Percentiles rank a stretch among this genome's conserved stretches.
Conservation (phyloP, 805 yeast genomes). For the Candida takata region DNA sequence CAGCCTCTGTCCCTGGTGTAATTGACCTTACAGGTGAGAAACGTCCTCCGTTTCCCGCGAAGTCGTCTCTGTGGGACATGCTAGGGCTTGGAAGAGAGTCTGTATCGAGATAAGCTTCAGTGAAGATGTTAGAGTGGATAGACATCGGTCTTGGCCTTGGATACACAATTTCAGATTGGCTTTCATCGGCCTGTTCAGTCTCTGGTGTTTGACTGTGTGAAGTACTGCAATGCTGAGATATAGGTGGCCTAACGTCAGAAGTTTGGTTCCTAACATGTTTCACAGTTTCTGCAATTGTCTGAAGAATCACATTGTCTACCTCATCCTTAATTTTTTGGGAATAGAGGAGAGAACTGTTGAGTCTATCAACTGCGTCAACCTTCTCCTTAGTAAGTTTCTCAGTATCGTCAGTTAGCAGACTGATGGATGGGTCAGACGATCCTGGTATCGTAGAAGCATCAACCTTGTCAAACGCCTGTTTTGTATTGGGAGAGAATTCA, state of each 20-base stretch:
- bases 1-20: constrained; percentile 37
- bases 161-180: constrained; percentile 9
- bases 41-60: constrained; percentile 12
- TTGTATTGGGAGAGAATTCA: constrained; percentile 55
- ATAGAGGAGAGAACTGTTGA: constrained; percentile 68
- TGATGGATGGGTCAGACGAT: constrained; percentile 59
- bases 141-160: constrained; percentile 22
- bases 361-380: constrained; percentile 59
- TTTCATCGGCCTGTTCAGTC: constrained; percentile 6
- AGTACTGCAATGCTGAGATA: constrained; percentile 3
- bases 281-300: constrained; percentile 58
- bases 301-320: constrained; percentile 61
- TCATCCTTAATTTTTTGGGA: constrained; percentile 73
- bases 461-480: constrained; percentile 43
- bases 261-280: constrained; percentile 33
- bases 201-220: constrained; percentile 2
- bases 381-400: constrained; percentile 53
- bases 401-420: constrained; percentile 60
- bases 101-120: constrained; percentile 33
- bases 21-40: constrained; percentile 30
- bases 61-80: constrained; percentile 3
- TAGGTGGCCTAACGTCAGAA: constrained; percentile 10
- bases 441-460: constrained; percentile 34
- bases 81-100: constrained; percentile 34
- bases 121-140: constrained; percentile 26